Conservation (phyloP, 371 early-diverging fungal species). For the Phascolomyces articulosus region DNA sequence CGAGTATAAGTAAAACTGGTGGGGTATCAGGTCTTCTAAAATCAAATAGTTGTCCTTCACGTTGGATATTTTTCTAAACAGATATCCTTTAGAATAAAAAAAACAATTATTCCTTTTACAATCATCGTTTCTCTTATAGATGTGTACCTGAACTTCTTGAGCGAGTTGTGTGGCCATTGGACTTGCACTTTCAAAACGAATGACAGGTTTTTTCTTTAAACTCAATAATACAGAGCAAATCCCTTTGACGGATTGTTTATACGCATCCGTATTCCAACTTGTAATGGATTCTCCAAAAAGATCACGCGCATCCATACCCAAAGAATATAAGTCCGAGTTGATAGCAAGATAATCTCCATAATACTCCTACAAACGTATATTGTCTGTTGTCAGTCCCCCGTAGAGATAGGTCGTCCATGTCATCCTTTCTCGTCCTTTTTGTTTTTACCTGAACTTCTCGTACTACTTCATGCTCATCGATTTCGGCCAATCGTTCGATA, state of each 20-base stretch:
- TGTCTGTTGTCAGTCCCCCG: too few relatives aligned
- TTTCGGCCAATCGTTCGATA: constrained; percentile 93
- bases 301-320: constrained; percentile 69
- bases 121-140: background rate
- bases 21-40: constrained; percentile 81
- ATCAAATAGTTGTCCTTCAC: constrained; percentile 85
- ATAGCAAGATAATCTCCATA: constrained; percentile 92
- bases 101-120: too few relatives aligned
- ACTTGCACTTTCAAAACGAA: constrained; percentile 85
- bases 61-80: constrained; percentile 71
- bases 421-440: too few relatives aligned
- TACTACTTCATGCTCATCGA: constrained; percentile 93
- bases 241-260: constrained; percentile 80
- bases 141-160: constrained; percentile 71
- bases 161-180: constrained; percentile 83
- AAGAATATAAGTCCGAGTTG: constrained; percentile 81
- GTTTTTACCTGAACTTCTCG: constrained; percentile 88
- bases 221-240: constrained; percentile 78
- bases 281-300: constrained; percentile 71
- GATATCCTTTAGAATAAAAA: background rate
- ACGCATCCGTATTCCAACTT: constrained; percentile 78
- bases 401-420: too few relatives aligned
- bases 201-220: constrained; percentile 88
- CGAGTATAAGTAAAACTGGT: constrained; percentile 89
- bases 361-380: constrained; percentile 65